Percentiles rank a stretch among this genome's conserved stretches.
Evolutionary conservation across 805 yeast species (phyloP).

Genomic region (Candida anglica): DNA sequence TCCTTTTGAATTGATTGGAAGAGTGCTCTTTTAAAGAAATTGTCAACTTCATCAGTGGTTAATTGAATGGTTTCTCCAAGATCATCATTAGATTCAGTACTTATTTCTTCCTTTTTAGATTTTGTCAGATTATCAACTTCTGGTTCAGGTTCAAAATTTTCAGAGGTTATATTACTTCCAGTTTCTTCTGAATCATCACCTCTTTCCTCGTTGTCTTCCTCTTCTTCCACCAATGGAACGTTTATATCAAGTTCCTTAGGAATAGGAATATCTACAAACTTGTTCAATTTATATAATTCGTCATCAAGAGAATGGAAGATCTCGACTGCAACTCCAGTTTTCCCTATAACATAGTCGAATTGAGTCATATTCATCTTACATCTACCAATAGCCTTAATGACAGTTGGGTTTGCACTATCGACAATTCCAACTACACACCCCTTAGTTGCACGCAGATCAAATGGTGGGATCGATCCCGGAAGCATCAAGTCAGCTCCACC

Average conservation of each 20-base stretch:
- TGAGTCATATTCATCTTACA: slow-evolving; percentile 46
- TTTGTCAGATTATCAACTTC: slow-evolving; percentile 11
- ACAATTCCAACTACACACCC: slow-evolving; percentile 74
- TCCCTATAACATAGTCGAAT: slow-evolving; percentile 49
- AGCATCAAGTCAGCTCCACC: slow-evolving; percentile 83
- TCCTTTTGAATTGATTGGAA: slow-evolving; percentile 63
- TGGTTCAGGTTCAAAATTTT: too few species aligned
- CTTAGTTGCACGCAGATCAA: slow-evolving; percentile 42
- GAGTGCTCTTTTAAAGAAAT: slow-evolving; percentile 67
- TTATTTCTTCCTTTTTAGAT: slow-evolving; percentile 3
- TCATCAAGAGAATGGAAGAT: slow-evolving; percentile 69
- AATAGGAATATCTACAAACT: slow-evolving; percentile 32
- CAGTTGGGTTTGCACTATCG: slow-evolving; percentile 53
- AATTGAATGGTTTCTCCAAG: slow-evolving; percentile 36
- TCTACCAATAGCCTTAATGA: slow-evolving; percentile 69
- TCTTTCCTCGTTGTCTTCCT: slow-evolving; percentile 10
- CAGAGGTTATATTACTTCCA: too few species aligned
- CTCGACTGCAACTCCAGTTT: slow-evolving; percentile 75
- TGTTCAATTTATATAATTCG: slow-evolving; percentile 50
- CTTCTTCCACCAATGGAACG: slow-evolving; percentile 37
- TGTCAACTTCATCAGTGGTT: slow-evolving; percentile 62
- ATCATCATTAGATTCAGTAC: slow-evolving; percentile 1
- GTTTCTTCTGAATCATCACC: slow-evolving; percentile 9
- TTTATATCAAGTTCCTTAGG: slow-evolving; percentile 25
- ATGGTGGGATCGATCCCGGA: slow-evolving; percentile 64